phyloP scores from a whole-genome alignment of 148 eudicot species.

The Silene uniflora region DNA sequence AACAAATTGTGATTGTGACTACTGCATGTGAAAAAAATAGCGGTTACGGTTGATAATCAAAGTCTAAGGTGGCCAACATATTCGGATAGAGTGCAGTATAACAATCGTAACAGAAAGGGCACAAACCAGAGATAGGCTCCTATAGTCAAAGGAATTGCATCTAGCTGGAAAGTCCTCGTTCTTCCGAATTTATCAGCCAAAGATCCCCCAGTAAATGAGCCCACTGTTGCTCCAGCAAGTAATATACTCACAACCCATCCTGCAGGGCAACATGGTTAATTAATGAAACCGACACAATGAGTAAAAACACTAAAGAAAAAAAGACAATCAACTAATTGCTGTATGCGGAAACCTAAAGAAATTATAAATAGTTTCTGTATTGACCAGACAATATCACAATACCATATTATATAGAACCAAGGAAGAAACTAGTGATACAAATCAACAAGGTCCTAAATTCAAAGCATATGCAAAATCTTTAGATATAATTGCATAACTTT shows the following conservation, averaged over 20 bases:
- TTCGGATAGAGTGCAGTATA: not conserved
- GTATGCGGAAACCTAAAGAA: not conserved
- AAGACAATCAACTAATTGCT: not conserved
- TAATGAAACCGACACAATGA: not conserved
- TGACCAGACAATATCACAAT: not conserved
- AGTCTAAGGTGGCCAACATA: not conserved
- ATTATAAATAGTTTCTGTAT: not conserved
- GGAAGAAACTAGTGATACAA: not conserved
- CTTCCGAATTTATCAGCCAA: conserved; percentile 95
- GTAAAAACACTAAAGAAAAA: not conserved
- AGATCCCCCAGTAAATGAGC: conserved; percentile 94
- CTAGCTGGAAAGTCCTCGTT: conserved; percentile 75
- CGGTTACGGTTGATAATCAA: not conserved
- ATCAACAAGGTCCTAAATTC: too few species aligned
- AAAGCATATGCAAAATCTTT: not conserved
- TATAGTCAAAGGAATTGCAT: conserved; percentile 86
- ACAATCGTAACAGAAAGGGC: conserved; percentile 14
- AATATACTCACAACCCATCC: conserved; percentile 97
- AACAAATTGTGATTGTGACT: too few species aligned
- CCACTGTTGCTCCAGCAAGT: conserved; percentile 98
- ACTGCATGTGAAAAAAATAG: not conserved
- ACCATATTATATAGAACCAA: not conserved
- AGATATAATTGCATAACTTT: not conserved
- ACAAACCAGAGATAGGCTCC: conserved; percentile 93
- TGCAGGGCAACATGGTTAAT: conserved; percentile 20